Evolutionary conservation across 208 protist genomes (phyloP).

Genomic region (Crithidia mellificae): DNA sequence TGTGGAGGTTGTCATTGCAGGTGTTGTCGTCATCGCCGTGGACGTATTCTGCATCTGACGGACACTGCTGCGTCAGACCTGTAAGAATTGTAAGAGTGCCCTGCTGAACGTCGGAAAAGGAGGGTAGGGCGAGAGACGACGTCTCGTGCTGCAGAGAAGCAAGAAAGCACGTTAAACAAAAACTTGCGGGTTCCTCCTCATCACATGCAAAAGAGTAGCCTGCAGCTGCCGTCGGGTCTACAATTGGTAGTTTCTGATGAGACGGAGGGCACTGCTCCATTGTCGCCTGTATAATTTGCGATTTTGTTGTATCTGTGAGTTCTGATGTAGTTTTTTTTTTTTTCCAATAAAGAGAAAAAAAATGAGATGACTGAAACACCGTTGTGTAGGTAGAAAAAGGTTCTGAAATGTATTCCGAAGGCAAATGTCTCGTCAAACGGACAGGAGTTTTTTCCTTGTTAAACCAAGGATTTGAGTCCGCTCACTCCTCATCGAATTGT

Average conservation of each 20-base stretch:
- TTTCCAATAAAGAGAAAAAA: too few relatives aligned
- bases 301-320: too few relatives aligned
- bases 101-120: not conserved
- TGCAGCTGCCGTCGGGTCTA: not conserved
- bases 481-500: too few relatives aligned
- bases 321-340: too few relatives aligned
- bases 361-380: too few relatives aligned
- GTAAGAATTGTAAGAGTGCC: not conserved
- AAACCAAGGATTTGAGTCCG: too few relatives aligned
- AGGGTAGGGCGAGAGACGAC: not conserved
- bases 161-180: conserved; percentile 9
- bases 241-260: conserved; percentile 2
- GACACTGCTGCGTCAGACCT: conserved; percentile 7
- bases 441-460: too few relatives aligned
- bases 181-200: not conserved
- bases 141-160: conserved; percentile 1
- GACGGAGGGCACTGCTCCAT: not conserved
- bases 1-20: not conserved
- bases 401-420: too few relatives aligned
- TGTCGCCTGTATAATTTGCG: not conserved
- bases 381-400: too few relatives aligned
- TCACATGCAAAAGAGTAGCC: not conserved
- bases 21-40: not conserved
- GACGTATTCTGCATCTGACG: not conserved
- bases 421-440: too few relatives aligned